Evolutionary conservation across 2,329 filamentous ascomycete genomes (phyloP).

Genomic region (Xylariaceae sp.): DNA sequence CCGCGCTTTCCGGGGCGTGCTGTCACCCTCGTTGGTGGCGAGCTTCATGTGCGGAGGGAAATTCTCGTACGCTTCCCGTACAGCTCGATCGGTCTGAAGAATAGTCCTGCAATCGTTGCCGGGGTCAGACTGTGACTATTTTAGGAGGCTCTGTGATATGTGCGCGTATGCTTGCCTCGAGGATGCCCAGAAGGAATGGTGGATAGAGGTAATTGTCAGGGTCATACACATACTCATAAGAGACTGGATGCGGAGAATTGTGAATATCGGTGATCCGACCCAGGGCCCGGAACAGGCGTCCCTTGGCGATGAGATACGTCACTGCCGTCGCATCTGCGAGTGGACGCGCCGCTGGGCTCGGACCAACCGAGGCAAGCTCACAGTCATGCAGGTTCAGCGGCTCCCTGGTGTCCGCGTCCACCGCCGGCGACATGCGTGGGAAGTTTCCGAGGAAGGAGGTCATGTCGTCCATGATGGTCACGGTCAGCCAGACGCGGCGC

Average conservation of each 20-base stretch:
- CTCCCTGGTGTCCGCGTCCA: slow-evolving; percentile 40
- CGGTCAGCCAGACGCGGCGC: slow-evolving; percentile 30
- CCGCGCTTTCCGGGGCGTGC: slow-evolving; percentile 18
- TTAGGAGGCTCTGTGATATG: too few relatives aligned
- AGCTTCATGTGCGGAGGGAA: slow-evolving; percentile 15
- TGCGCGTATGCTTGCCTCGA: too few relatives aligned
- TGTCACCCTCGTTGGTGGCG: neutral
- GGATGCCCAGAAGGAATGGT: too few relatives aligned
- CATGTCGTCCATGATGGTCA: slow-evolving; percentile 42
- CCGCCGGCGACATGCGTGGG: slow-evolving; percentile 37
- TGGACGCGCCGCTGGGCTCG: slow-evolving; percentile 38
- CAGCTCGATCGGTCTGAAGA: slow-evolving; percentile 30
- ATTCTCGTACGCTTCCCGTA: slow-evolving; percentile 19
- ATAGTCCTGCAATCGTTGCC: slow-evolving; percentile 7
- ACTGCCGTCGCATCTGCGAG: slow-evolving; percentile 41
- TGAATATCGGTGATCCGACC: slow-evolving; percentile 37
- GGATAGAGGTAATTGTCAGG: too few relatives aligned
- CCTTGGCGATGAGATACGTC: slow-evolving; percentile 44
- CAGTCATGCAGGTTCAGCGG: slow-evolving; percentile 48
- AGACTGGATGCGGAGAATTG: slow-evolving; percentile 4
- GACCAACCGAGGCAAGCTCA: slow-evolving; percentile 38
- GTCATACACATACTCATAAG: slow-evolving; percentile 10
- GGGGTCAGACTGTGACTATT: too few relatives aligned
- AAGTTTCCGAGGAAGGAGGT: slow-evolving; percentile 46
- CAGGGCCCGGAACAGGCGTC: slow-evolving; percentile 39